Evolutionary conservation across 202 grass and related monocot genomes (phyloP).

Genomic region (Bolboschoenoplectus hybrid): DNA sequence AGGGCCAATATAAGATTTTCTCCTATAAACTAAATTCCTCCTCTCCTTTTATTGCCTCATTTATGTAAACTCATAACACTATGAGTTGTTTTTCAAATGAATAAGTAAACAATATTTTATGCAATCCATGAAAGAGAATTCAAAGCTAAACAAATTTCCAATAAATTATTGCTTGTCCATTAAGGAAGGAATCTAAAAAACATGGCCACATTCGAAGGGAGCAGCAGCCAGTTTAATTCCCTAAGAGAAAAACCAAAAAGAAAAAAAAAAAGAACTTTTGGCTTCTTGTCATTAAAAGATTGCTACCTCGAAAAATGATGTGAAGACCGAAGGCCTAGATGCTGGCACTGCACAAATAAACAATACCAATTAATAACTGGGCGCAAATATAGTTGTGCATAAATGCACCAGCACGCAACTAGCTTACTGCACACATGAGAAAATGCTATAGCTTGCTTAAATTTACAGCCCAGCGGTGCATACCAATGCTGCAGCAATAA

Average conservation of each 20-base stretch:
- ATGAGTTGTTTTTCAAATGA: not conserved
- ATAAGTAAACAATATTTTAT: not conserved
- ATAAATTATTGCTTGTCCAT: not conserved
- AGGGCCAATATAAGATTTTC: constrained; percentile 7
- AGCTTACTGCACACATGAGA: not conserved
- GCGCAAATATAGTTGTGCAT: constrained; percentile 33
- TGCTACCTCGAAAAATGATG: constrained; percentile 37
- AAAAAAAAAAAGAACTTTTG: not conserved
- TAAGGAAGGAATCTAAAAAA: not conserved
- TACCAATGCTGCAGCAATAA: not conserved
- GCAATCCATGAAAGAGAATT: not conserved
- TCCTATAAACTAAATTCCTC: not conserved
- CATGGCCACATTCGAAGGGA: not conserved
- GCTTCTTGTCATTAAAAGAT: not conserved
- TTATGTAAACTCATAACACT: not conserved
- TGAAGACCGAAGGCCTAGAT: constrained; percentile 46
- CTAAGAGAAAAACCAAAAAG: not conserved
- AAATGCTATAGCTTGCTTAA: not conserved
- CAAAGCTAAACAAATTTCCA: not conserved
- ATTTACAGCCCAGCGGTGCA: not conserved
- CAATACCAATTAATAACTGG: constrained; percentile 32
- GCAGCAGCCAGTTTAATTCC: not conserved
- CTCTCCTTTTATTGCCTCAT: not conserved
- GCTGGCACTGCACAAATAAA: constrained; percentile 48
- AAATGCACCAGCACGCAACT: not conserved